Evolutionary conservation across 2,329 filamentous ascomycete species (phyloP).

Genomic region (Penicillium griseofulvum): DNA sequence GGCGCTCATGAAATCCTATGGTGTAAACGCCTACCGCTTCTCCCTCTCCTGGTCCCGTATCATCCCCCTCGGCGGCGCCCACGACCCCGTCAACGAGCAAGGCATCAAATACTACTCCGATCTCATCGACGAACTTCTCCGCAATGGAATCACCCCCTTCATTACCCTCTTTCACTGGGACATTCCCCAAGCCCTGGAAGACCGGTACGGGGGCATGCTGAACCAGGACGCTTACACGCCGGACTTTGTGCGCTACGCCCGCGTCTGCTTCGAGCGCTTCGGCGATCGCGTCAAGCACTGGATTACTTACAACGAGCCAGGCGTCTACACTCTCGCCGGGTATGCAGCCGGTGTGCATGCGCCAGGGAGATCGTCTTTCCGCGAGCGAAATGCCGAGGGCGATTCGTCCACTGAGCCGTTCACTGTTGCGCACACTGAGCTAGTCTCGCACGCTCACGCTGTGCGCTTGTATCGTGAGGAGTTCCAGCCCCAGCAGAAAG

Average conservation of each 20-base stretch:
- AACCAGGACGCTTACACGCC: slow-evolving; percentile 72
- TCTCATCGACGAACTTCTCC: slow-evolving; percentile 71
- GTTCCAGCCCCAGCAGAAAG: slow-evolving; percentile 67
- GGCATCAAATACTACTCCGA: slow-evolving; percentile 74
- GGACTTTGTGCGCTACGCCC: slow-evolving; percentile 76
- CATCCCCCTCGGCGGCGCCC: slow-evolving; percentile 72
- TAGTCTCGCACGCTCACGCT: slow-evolving; percentile 71
- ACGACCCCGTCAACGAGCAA: slow-evolving; percentile 71
- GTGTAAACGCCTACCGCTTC: slow-evolving; percentile 73
- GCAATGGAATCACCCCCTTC: slow-evolving; percentile 69
- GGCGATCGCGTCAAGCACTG: slow-evolving; percentile 73
- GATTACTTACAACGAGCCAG: slow-evolving; percentile 85
- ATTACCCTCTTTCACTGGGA: slow-evolving; percentile 84
- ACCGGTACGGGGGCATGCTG: slow-evolving; percentile 73
- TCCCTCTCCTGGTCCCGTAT: slow-evolving; percentile 73
- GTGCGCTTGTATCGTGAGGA: slow-evolving; percentile 75
- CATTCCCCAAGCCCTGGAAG: slow-evolving; percentile 69
- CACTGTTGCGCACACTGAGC: slow-evolving; percentile 72
- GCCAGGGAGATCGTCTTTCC: slow-evolving; percentile 71
- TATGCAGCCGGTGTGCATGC: slow-evolving; percentile 73
- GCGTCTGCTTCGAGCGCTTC: slow-evolving; percentile 68
- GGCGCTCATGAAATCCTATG: slow-evolving; percentile 67
- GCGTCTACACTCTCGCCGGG: slow-evolving; percentile 73
- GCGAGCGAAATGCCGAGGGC: slow-evolving; percentile 65
- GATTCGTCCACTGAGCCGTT: slow-evolving; percentile 74